A percentile compares a stretch with the other conserved stretches of the same genome.
Evolutionary conservation across 345 rosid species (phyloP).

Genomic region (Eucalyptus decipiens): DNA sequence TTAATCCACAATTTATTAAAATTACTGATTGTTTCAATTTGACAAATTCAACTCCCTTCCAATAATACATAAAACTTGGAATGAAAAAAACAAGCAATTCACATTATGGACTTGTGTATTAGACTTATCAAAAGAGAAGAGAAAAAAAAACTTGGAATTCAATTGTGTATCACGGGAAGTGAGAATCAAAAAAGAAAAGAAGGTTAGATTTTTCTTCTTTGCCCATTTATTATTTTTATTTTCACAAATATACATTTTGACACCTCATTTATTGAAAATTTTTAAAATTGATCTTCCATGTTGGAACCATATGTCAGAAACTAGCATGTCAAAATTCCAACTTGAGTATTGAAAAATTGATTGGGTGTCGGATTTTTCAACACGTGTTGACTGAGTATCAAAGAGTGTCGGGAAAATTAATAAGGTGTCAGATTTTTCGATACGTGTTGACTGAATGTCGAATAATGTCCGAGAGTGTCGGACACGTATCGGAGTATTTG

Average conservation of each 20-base stretch:
- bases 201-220: too few species aligned
- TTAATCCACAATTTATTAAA: too few species aligned
- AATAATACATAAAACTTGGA: too few species aligned
- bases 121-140: too few species aligned
- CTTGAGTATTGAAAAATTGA: fast-evolving
- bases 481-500: fast-evolving
- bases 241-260: too few species aligned
- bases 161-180: too few species aligned
- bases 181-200: fast-evolving
- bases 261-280: too few species aligned
- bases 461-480: fast-evolving
- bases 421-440: fast-evolving
- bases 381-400: fast-evolving
- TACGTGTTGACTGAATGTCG: fast-evolving
- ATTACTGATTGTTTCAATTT: fast-evolving
- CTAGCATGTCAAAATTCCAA: fast-evolving
- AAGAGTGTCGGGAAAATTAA: fast-evolving
- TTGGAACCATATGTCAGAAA: fast-evolving
- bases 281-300: fast-evolving
- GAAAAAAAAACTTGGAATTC: too few species aligned
- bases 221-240: too few species aligned
- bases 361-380: fast-evolving
- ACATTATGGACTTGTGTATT: fast-evolving
- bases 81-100: too few species aligned
- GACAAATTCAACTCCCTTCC: too few species aligned